phyloP scores from a whole-genome alignment of 345 rosid species.

The Viola odorata region DNA sequence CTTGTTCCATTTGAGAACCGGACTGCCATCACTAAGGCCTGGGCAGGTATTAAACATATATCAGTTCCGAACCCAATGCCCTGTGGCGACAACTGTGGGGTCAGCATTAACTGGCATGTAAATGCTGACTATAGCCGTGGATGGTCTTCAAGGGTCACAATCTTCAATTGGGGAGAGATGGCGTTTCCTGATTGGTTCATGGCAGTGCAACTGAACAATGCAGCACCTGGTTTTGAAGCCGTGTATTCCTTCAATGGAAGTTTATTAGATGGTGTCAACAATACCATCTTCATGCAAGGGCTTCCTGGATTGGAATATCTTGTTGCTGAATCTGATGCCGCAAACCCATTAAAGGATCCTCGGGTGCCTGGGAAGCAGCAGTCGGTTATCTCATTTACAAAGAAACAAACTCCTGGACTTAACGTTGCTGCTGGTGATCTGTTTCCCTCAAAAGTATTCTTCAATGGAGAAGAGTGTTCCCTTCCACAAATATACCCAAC shows the following conservation, averaged over 20 bases:
- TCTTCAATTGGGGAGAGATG: conserved; percentile 85
- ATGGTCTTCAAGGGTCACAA: conserved; percentile 83
- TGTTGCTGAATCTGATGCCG: conserved; percentile 55
- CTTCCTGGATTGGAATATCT: conserved; percentile 73
- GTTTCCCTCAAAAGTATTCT: conserved; percentile 83
- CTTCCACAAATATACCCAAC: conserved; percentile 60
- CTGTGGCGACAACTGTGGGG: conserved; percentile 87
- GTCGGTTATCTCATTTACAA: conserved; percentile 73
- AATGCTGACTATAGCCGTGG: conserved; percentile 67
- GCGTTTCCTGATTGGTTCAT: conserved; percentile 83
- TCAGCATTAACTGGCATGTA: conserved; percentile 88
- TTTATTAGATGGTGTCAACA: conserved; percentile 35
- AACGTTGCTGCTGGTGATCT: conserved; percentile 71
- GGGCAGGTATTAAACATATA: conserved; percentile 62
- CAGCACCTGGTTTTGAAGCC: conserved; percentile 68
- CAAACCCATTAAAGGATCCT: conserved; percentile 52
- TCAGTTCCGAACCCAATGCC: conserved; percentile 70
- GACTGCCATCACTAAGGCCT: conserved; percentile 46
- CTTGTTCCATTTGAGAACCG: conserved; percentile 86
- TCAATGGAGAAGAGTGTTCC: conserved; percentile 90
- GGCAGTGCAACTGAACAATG: conserved; percentile 58
- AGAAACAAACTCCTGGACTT: conserved; percentile 66
- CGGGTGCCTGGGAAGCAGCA: conserved; percentile 94
- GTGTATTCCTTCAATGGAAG: conserved; percentile 79
- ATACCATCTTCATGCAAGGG: conserved; percentile 75